These are phyloP conservation scores for Pseudogymnoascus destructans DNA, from an alignment of 2,329 filamentous ascomycete genomes.

Conservation along the genomic window DNA sequence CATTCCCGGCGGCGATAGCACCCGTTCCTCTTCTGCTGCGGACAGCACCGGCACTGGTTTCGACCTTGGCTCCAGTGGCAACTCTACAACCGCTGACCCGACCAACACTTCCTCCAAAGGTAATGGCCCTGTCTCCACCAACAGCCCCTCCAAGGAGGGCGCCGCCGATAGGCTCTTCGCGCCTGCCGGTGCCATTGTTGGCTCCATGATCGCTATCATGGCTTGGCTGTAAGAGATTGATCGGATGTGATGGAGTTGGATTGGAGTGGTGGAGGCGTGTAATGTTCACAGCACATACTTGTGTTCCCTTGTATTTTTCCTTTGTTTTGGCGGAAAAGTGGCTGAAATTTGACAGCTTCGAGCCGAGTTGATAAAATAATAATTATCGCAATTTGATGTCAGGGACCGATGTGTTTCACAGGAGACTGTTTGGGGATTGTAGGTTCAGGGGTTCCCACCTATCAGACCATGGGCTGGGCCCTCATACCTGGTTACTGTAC, in stretches of 20 bases:
- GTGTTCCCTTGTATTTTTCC: not conserved
- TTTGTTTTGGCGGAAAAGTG: not conserved
- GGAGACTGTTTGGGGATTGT: not conserved
- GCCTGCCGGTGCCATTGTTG: not conserved
- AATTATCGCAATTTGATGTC: not conserved
- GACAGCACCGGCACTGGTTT: not conserved
- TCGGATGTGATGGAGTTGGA: not conserved
- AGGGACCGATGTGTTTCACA: not conserved
- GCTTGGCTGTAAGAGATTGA: not conserved
- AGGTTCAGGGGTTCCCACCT: not conserved
- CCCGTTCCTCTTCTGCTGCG: not conserved
- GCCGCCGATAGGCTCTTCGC: not conserved
- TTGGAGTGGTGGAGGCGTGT: not conserved
- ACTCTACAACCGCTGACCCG: not conserved
- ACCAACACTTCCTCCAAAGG: not conserved
- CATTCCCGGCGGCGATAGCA: not conserved
- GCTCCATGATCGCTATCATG: not conserved
- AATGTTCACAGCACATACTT: not conserved
- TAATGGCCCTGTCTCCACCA: not conserved
- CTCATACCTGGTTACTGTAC: not conserved
- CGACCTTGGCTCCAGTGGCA: not conserved
- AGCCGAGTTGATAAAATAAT: not conserved
- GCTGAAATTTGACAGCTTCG: not conserved
- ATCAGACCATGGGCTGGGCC: not conserved
- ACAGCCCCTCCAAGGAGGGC: not conserved